Percentiles rank a stretch among this genome's conserved stretches.
Conservation (phyloP, 768 basidiomycete species). For the Pulveroboletus sp. region DNA sequence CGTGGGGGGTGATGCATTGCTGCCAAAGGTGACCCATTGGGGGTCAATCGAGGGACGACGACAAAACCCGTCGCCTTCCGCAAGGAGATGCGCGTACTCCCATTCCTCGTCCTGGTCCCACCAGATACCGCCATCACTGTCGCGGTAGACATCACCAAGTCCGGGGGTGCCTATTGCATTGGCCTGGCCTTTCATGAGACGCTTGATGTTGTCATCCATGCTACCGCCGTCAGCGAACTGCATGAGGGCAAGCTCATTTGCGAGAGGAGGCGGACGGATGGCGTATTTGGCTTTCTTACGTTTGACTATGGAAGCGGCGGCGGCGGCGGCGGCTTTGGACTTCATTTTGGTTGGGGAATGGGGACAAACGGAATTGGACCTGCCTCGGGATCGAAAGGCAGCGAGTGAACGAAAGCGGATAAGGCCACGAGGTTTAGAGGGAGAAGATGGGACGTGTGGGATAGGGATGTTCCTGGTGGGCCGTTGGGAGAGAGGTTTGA, state of each 20-base stretch:
- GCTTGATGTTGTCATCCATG: slow-evolving; percentile 50
- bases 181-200: slow-evolving; percentile 54
- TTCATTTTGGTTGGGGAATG: slow-evolving; percentile 26
- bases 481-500: slow-evolving; percentile 6
- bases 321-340: slow-evolving; percentile 10
- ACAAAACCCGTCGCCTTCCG: slow-evolving; percentile 30
- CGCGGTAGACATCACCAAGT: slow-evolving; percentile 54
- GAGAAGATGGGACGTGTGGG: slow-evolving; percentile 7
- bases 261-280: slow-evolving; percentile 45
- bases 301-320: slow-evolving; percentile 37
- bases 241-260: slow-evolving; percentile 64
- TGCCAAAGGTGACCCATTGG: slow-evolving; percentile 44
- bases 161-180: slow-evolving; percentile 35
- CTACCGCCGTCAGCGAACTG: slow-evolving; percentile 66
- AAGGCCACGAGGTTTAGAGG: slow-evolving; percentile 29
- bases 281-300: slow-evolving; percentile 54
- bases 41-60: slow-evolving; percentile 28
- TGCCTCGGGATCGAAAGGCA: slow-evolving; percentile 38
- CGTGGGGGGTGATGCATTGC: slow-evolving; percentile 18
- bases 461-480: slow-evolving; percentile 18
- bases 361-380: slow-evolving; percentile 34
- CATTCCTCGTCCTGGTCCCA: slow-evolving; percentile 68
- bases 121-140: slow-evolving; percentile 62
- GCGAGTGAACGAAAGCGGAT: slow-evolving; percentile 52
- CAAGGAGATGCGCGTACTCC: slow-evolving; percentile 63